Evolutionary conservation across 768 basidiomycete genomes (phyloP).

Genomic region (Tulasnella sp.): DNA sequence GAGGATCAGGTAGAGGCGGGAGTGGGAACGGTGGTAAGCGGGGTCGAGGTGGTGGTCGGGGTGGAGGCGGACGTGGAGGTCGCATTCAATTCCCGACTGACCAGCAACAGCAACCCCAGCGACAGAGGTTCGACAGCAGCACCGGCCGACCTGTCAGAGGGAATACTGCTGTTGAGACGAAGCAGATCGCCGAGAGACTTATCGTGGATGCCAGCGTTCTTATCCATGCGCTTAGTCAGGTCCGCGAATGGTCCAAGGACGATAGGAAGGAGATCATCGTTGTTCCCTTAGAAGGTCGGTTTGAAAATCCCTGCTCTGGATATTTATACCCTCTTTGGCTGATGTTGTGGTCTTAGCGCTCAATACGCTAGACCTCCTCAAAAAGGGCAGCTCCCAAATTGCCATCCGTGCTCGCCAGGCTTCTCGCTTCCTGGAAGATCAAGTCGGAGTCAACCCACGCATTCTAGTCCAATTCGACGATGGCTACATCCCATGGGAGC

Average conservation of each 20-base stretch:
- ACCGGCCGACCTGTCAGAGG: neutral
- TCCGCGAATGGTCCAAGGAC: constrained; percentile 73
- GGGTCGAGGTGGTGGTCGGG: constrained; percentile 11
- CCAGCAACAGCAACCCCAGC: constrained; percentile 9
- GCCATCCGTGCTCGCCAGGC: constrained; percentile 79
- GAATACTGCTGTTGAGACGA: neutral
- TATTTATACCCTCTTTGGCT: neutral
- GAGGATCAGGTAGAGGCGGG: constrained; percentile 22
- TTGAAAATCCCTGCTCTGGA: neutral
- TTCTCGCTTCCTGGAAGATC: constrained; percentile 77
- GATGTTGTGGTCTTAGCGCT: constrained; percentile 41
- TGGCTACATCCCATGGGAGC: constrained; percentile 74
- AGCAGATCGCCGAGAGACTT: constrained; percentile 25
- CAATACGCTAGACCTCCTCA: constrained; percentile 83
- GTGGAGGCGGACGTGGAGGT: constrained; percentile 6
- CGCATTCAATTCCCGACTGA: neutral
- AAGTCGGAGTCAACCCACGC: constrained; percentile 71
- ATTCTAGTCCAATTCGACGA: constrained; percentile 74
- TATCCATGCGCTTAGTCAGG: constrained; percentile 60
- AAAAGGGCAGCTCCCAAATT: constrained; percentile 72
- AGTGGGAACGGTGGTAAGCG: constrained; percentile 5
- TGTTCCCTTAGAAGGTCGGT: constrained; percentile 68
- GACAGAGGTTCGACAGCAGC: neutral
- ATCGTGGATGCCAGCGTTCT: constrained; percentile 76
- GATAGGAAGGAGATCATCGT: constrained; percentile 69